Base-by-base conservation (phyloP, 225 moss, liverwort and hornwort species). In the Physcomitrium patens region DNA sequence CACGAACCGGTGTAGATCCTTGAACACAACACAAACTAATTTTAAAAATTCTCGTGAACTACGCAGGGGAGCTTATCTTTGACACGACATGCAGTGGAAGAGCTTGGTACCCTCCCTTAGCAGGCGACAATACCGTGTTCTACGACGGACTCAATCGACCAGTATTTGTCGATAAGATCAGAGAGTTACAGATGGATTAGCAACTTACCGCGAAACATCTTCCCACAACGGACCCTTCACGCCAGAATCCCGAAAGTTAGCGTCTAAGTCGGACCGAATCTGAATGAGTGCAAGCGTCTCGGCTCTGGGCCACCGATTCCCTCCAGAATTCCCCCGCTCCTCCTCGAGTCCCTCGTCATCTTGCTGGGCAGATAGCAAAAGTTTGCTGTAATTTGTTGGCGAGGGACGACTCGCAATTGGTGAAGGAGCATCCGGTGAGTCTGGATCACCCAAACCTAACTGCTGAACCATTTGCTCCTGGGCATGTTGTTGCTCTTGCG, bases 401-500 rank as follows among this genome's bases (percentile, higher is more conserved):
- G 86, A 86, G 31, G 83, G 88, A 3, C 88, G 82, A 49, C 76
- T 80, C 9, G 78, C 81, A 72, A 83, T 83, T 37, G 88, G 88
- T 2, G 86, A 89, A 10, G 78, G 82, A 46, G 76, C 86, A 63
- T 89, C 89, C 23, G 89, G 89, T 1, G 89, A 86, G 73, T 89
- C 86, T 4, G 89, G 86, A 78, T 81, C 83, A 15, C 82, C 88
- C 60, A 89, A 78, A 76, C 89, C 89, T 78, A 89, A 80, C 86
- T 86, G 89, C 86, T 89, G 83, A 65, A 86, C 86, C 86, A 89
- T 89, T 70, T 89, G 88, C 56, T 83, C 86, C 76, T 86, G 86
- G 0, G 83, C 83, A 26, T 82, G 87, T 72, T 82, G 76, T 62
- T 81, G 80, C 37, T 81, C 81, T 71, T 53, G 66, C 24, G 54